Evolutionary conservation across 2,329 filamentous ascomycete species (phyloP), one percentile per base, ranked within the genome.

Genomic region (Eurotiales sp.): DNA sequence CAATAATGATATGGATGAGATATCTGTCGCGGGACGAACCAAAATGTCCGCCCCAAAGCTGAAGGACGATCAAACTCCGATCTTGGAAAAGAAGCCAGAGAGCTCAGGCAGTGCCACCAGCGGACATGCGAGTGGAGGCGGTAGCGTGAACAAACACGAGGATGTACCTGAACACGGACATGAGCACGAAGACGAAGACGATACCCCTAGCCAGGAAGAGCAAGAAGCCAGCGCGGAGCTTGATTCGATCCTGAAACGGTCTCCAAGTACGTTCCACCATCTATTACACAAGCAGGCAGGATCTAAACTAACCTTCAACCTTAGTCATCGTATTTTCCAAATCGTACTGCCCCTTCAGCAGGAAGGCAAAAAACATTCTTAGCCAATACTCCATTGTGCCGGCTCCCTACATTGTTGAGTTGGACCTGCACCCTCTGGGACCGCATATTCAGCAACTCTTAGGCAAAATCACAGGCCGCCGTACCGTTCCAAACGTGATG

Each of bases 261-360:
- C 88, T 3, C 90, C 92, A 14, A 85, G 90, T 95, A 81, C 59
- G 81, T 74, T 34, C 29, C 29, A 34, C 22, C 23, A 14, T 50
- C 11, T 27, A 6, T 27, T 27, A 27, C 25, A 27, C 5, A 40
- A 51, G 27, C 53, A 22, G 36, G 21, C 14, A 36, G 17, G n/a
- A n/a, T n/a, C n/a, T n/a, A 21, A 34, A 49, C 48, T 59, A 46
- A 15, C 41, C 41, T 17, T 15, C 36, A 22, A 51, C 6, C 58
- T 17, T 37, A 93, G 90, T 97, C 54, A 88, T 96, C 67, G 89
- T 99, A 61, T 97, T 97, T 75, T 96, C 90, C 57, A 97, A 99
- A 72, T 83, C 87, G 1, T 96, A 92, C 73, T 99, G 93, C 70
- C 90, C 87, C 1, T 86, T 82, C 72, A 96, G 90, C 46, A 86